Evolutionary conservation across 169 alveolate genomes (phyloP).

Genomic region (Eimeria sp.): DNA sequence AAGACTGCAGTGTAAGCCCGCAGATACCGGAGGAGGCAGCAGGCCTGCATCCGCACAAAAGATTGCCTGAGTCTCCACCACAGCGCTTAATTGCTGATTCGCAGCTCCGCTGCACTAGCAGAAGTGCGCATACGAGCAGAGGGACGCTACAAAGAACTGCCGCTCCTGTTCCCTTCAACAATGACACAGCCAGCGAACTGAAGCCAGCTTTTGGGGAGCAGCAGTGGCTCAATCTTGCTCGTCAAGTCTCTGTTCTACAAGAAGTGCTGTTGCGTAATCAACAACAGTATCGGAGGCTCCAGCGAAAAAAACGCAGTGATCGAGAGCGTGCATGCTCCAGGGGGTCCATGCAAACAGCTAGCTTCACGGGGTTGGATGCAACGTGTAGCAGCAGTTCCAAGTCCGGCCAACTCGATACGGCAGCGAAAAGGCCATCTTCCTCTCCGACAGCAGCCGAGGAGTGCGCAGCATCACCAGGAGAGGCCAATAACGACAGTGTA

Average conservation of each 20-base stretch:
- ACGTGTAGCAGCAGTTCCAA: background rate
- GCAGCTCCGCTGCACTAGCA: background rate
- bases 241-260: slow-evolving; percentile 15
- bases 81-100: slow-evolving; percentile 62
- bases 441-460: background rate
- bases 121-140: background rate
- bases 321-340: background rate
- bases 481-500: background rate
- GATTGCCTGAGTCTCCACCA: slow-evolving; percentile 38
- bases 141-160: background rate
- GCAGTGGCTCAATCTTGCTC: slow-evolving; percentile 48
- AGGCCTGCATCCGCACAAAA: background rate
- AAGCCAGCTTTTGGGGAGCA: slow-evolving; percentile 52
- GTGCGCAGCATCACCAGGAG: background rate
- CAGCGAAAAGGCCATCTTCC: background rate
- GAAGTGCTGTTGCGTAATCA: slow-evolving; percentile 4
- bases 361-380: background rate
- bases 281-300: background rate
- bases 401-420: background rate
- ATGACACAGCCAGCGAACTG: background rate
- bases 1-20: slow-evolving; percentile 4
- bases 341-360: background rate
- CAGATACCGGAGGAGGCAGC: slow-evolving; percentile 63
- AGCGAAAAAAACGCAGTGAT: slow-evolving; percentile 12
- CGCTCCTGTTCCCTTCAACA: background rate